phyloP scores from a whole-genome alignment of 2,329 filamentous ascomycete species.

The Rhynchosporium graminicola region DNA sequence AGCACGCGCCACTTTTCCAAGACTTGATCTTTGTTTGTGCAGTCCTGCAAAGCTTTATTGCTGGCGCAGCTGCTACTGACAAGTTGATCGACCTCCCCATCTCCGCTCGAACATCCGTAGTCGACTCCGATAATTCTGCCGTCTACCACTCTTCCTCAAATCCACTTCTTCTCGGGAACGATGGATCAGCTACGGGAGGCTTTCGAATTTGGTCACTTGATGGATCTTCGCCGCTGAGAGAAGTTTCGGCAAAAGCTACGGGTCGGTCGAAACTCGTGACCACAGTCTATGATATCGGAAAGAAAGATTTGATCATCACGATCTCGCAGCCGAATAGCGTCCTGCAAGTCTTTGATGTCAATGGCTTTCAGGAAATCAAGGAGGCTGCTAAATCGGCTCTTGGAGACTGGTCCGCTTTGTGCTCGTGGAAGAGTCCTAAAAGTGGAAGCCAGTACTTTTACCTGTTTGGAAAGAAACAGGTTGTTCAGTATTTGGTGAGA shows the following conservation, averaged over 20 bases:
- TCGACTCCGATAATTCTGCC: conserved; percentile 1
- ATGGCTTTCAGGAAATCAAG: neutral
- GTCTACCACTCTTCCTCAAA: conserved; percentile 1
- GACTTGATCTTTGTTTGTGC: neutral
- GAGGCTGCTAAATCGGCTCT: neutral
- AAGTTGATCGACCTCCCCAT: conserved; percentile 8
- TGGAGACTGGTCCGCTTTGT: conserved; percentile 13
- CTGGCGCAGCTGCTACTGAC: conserved; percentile 3
- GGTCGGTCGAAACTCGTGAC: conserved; percentile 13
- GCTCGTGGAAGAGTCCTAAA: conserved; percentile 9
- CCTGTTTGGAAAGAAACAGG: conserved; percentile 13
- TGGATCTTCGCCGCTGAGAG: neutral
- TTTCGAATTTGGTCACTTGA: conserved; percentile 10
- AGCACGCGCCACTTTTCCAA: neutral
- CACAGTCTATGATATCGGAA: neutral
- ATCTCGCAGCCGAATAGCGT: conserved; percentile 10
- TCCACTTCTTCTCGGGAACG: conserved; percentile 7
- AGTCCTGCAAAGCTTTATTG: neutral
- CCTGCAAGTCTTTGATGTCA: conserved; percentile 4
- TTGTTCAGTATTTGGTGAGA: conserved; percentile 8
- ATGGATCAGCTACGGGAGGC: conserved; percentile 10
- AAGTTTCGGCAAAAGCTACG: conserved; percentile 1
- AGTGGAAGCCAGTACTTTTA: conserved; percentile 11
- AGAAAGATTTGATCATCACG: conserved; percentile 10
- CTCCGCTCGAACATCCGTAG: neutral